Percentiles rank a stretch among this genome's conserved stretches.
These are phyloP conservation scores for Begonia fuchsioides DNA, from an alignment of 306 rosid genomes.

Conservation along the genomic window DNA sequence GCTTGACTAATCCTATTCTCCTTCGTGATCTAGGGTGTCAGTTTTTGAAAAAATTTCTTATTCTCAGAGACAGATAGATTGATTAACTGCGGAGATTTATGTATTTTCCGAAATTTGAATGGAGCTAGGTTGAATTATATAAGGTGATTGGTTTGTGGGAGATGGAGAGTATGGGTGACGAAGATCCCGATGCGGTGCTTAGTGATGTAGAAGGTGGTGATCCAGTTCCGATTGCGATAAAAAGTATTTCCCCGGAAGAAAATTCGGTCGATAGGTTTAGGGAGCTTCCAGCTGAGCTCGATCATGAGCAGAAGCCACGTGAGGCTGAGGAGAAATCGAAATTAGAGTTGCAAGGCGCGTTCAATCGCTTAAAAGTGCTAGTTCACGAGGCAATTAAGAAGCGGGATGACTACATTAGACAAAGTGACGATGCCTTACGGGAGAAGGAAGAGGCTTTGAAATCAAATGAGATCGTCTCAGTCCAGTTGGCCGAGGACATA, in stretches of 20 bases:
- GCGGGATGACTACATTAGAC: conserved; percentile 65
- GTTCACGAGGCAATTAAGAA: conserved; percentile 77
- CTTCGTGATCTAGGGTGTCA: conserved; percentile 31
- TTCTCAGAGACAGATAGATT: not conserved
- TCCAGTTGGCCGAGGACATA: conserved; percentile 32
- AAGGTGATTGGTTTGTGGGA: conserved; percentile 7
- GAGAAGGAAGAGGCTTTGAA: conserved; percentile 47
- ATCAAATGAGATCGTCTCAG: conserved; percentile 27
- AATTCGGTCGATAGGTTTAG: conserved; percentile 41
- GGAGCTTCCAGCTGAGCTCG: conserved; percentile 67
- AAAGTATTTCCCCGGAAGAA: conserved; percentile 32
- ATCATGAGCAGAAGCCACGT: conserved; percentile 74
- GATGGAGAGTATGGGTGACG: conserved; percentile 57
- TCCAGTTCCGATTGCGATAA: conserved; percentile 25
- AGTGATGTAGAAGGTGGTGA: conserved; percentile 88
- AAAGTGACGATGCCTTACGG: conserved; percentile 69
- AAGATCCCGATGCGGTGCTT: conserved; percentile 69
- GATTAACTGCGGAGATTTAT: not conserved
- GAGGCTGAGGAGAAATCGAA: conserved; percentile 63
- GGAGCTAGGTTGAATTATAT: conserved; percentile 10
- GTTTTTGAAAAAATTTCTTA: not conserved
- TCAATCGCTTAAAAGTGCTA: conserved; percentile 57
- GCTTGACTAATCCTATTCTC: not conserved
- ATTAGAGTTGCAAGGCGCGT: conserved; percentile 52
- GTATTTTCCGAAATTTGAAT: conserved; percentile 4